phyloP scores from a whole-genome alignment of 305 asterid genomes.

The Fraxinus dipetala region DNA sequence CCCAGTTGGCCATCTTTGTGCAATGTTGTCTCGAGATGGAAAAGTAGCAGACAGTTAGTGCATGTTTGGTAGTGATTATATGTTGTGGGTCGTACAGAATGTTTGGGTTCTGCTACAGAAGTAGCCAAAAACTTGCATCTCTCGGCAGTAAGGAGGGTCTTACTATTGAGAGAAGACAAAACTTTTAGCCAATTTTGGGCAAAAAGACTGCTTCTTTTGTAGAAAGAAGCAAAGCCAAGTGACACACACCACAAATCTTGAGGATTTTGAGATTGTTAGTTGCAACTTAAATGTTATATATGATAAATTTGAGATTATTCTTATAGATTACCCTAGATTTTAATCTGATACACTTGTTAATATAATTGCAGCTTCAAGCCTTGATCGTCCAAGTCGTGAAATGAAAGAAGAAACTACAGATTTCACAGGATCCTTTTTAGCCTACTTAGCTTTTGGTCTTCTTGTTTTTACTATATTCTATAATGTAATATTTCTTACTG shows the following conservation, averaged over 20 bases:
- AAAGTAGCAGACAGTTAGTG: not conserved
- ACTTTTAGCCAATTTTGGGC: not conserved
- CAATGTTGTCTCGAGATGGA: not conserved
- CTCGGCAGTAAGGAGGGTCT: not conserved
- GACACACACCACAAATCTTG: not conserved
- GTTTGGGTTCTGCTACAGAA: not conserved
- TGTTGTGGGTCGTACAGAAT: not conserved
- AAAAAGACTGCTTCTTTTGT: not conserved
- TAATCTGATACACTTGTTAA: not conserved
- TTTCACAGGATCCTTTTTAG: constrained; percentile 45
- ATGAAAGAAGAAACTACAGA: constrained; percentile 29
- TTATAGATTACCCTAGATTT: not conserved
- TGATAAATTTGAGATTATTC: not conserved
- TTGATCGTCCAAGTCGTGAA: constrained; percentile 22
- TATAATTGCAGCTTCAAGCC: constrained; percentile 27
- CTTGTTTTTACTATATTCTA: constrained; percentile 57
- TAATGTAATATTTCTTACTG: constrained; percentile 49
- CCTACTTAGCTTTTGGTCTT: constrained; percentile 36
- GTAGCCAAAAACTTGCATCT: not conserved
- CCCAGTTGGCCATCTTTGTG: not conserved
- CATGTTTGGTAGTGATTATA: not conserved
- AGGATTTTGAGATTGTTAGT: not conserved
- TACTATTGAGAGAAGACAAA: not conserved
- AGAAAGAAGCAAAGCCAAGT: not conserved
- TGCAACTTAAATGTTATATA: not conserved